A percentile compares a stretch with the other conserved stretches of the same genome.
Evolutionary conservation across 257 asterid genomes (phyloP).

Genomic region (Solanum clarkiae): DNA sequence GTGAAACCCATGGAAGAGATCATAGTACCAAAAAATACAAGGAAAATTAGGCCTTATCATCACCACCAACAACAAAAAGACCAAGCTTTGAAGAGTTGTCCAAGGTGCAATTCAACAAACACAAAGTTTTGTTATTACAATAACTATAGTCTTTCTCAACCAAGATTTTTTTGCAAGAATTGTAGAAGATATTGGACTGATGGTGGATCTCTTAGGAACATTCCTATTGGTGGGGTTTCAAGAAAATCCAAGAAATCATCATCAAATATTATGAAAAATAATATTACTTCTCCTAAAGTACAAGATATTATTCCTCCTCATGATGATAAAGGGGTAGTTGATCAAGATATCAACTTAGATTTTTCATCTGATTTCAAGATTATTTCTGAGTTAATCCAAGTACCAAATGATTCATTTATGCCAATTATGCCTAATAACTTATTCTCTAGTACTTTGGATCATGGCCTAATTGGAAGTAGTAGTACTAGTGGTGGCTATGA

Average conservation of each 20-base stretch:
- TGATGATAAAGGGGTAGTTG: background rate
- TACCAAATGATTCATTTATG: conserved; percentile 36
- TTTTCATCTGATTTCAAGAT: conserved; percentile 36
- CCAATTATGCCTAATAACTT: conserved; percentile 15
- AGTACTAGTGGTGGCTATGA: conserved; percentile 25
- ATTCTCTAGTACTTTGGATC: conserved; percentile 19
- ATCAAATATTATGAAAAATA: background rate
- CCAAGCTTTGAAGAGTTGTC: conserved; percentile 51
- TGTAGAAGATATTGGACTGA: conserved; percentile 15
- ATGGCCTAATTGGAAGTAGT: conserved; percentile 7
- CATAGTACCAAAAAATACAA: conserved; percentile 6
- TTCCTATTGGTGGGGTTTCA: conserved; percentile 81
- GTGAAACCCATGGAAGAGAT: conserved; percentile 52
- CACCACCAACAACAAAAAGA: conserved; percentile 16
- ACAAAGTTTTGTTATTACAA: conserved; percentile 28
- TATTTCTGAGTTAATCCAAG: conserved; percentile 38
- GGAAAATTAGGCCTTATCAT: conserved; percentile 37
- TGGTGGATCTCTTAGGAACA: conserved; percentile 64
- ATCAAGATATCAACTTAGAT: conserved; percentile 60
- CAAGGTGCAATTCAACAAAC: conserved; percentile 10
- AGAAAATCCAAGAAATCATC: conserved; percentile 49
- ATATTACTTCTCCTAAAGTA: background rate
- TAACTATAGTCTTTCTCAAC: conserved; percentile 70
- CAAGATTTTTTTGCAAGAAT: conserved; percentile 62
- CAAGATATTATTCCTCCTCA: background rate